Evolutionary conservation across 495 filamentous ascomycete species (phyloP).

Genomic region (Aspergillus asperescens): DNA sequence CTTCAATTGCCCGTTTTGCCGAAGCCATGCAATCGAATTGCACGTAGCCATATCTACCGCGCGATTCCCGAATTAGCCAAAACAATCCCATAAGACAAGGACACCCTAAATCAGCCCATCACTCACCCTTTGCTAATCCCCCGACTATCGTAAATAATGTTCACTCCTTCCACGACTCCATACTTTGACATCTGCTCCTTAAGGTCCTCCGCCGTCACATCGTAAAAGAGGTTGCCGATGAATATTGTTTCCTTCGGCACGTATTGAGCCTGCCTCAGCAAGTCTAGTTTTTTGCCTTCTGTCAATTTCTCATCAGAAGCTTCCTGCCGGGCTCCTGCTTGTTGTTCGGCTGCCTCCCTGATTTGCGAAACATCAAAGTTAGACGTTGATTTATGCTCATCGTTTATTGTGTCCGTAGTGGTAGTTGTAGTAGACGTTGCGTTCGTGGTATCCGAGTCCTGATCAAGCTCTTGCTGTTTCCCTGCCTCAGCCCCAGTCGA

Average conservation of each 20-base stretch:
- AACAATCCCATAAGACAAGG: constrained; percentile 15
- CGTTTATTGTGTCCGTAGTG: not conserved
- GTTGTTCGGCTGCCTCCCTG: not conserved
- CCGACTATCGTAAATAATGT: constrained; percentile 61
- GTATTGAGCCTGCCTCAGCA: not conserved
- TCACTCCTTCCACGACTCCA: constrained; percentile 51
- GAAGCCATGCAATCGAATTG: constrained; percentile 54
- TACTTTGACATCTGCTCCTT: constrained; percentile 59
- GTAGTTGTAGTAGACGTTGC: not conserved
- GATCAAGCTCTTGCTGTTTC: not conserved
- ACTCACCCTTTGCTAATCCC: constrained; percentile 87
- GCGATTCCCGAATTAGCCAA: constrained; percentile 1
- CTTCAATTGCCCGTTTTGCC: constrained; percentile 56
- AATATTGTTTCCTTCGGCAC: constrained; percentile 52
- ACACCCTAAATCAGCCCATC: constrained; percentile 24
- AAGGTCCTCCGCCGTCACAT: constrained; percentile 68
- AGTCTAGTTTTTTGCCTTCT: not conserved
- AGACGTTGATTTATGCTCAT: not conserved
- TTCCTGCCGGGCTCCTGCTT: constrained; percentile 1
- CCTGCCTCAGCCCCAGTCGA: too few species aligned
- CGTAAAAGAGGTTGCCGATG: constrained; percentile 82
- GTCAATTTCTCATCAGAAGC: constrained; percentile 1
- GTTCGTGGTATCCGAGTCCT: not conserved
- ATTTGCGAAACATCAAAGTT: constrained; percentile 2
- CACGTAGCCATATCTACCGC: constrained; percentile 70